These are phyloP conservation scores for Mycena alexandri DNA, from an alignment of 768 basidiomycete species.

Conservation along the genomic window DNA sequence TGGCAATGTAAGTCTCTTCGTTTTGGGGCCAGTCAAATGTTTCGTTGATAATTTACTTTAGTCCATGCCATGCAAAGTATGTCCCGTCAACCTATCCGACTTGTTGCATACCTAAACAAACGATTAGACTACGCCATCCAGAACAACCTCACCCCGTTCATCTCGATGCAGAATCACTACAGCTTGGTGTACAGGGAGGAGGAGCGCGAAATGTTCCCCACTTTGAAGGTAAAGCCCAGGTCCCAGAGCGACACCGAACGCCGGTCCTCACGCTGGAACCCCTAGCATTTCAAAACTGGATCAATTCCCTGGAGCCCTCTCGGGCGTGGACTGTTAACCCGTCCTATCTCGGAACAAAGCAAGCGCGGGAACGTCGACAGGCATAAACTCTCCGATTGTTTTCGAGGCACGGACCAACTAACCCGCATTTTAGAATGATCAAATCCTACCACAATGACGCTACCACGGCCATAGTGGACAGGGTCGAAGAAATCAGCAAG, in stretches of 20 bases:
- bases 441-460: conserved; percentile 39
- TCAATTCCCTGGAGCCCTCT: conserved; percentile 73
- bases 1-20: conserved; percentile 60
- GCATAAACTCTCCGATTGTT: conserved; percentile 13
- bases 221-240: conserved; percentile 55
- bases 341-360: conserved; percentile 55
- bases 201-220: conserved; percentile 74
- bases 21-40: neutral
- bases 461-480: conserved; percentile 34
- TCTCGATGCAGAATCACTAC: conserved; percentile 80
- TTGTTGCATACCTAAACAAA: neutral
- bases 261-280: conserved; percentile 2
- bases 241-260: no score
- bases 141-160: conserved; percentile 71
- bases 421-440: conserved; percentile 33
- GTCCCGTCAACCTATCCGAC: conserved; percentile 29
- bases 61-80: conserved; percentile 71
- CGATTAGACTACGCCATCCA: conserved; percentile 68
- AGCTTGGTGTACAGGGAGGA: conserved; percentile 71
- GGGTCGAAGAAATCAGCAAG: conserved; percentile 69
- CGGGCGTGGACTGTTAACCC: conserved; percentile 63
- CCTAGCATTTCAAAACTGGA: conserved; percentile 65
- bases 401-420: neutral
- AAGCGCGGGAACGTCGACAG: conserved; percentile 53
- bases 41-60: conserved; percentile 34